phyloP scores from a whole-genome alignment of 1,284 basidiomycete genomes.

The Sphagnurus paluster region DNA sequence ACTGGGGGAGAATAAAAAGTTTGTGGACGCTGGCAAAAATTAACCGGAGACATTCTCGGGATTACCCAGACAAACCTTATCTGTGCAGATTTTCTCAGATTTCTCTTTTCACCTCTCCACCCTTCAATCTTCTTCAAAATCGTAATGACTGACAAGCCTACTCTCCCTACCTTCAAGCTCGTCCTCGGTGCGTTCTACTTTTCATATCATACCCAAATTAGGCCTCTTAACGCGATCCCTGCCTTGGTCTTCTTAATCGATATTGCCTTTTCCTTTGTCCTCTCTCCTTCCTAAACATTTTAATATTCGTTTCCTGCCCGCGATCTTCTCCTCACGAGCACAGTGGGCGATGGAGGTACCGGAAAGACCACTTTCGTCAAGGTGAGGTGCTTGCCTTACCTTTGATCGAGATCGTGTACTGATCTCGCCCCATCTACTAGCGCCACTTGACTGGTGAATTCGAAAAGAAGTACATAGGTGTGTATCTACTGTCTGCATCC shows the following conservation, averaged over 20 bases:
- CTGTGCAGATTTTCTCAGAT: constrained; percentile 36
- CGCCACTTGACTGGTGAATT: constrained; percentile 99
- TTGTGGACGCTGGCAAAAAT: no score
- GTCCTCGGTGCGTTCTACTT: constrained; percentile 77
- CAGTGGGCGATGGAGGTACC: constrained; percentile 97
- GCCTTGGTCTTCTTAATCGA: constrained; percentile 32
- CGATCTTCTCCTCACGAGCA: constrained; percentile 27
- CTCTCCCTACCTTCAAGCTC: constrained; percentile 96
- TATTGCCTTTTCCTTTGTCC: constrained; percentile 27
- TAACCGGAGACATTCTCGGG: constrained; percentile 29
- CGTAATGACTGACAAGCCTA: constrained; percentile 44
- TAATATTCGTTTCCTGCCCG: constrained; percentile 13
- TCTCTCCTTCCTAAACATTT: constrained; percentile 16
- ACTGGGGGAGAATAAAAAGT: no score
- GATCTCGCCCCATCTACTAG: constrained; percentile 55
- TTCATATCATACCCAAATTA: background rate
- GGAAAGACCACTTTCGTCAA: constrained; percentile 99
- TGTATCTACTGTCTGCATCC: constrained; percentile 19
- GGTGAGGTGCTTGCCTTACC: constrained; percentile 45
- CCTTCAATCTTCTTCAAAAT: constrained; percentile 21
- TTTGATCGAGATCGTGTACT: constrained; percentile 49
- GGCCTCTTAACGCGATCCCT: constrained; percentile 26
- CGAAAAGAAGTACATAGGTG: constrained; percentile 99
- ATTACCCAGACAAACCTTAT: constrained; percentile 42
- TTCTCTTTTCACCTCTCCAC: constrained; percentile 26